Evolutionary conservation across 352 stramenopile genomes (phyloP), one percentile per base, ranked within the genome.

Genomic region (Globisporangium viniferum): DNA sequence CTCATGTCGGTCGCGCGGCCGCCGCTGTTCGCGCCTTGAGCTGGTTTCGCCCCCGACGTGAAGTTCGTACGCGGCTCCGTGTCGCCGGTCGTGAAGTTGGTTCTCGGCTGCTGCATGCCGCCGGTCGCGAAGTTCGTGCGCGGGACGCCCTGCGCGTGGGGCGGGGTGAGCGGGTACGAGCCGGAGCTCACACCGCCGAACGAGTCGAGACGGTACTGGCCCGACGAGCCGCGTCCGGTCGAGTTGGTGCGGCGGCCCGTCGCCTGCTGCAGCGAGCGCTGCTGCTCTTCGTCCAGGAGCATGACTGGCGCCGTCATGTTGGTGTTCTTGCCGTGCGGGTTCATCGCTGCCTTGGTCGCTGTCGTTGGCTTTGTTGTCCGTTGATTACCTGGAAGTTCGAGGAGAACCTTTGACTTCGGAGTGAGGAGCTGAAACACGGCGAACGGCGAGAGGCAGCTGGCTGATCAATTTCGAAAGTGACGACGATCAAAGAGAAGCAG

Each of bases 261-360:
- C 29, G 24, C 24, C 8, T 66, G 75, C 27, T 36, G 53, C 53
- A 91, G 67, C 64, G 67, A 62, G 27, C 73, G 80, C 73, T 87
- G 77, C 76, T 88, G 77, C 31, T 91, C 74, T 22, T 89, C 79
- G 36, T 91, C 79, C 24, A 89, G 72, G 14, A 89, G 61, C 27
- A 88, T 55, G 65, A 91, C 62, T 22, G 66, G 59, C 29, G 24
- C 35, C 31, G 64, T 51, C 62, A 55, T 44, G 35, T 35, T 33
- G 20, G 9, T 41, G 14, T 49, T 49, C 41, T 49, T 49, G 41
- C 41, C 41, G 20, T 5, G 14, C 41, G 41, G 41, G 41, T 49
- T 49, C 41, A 49, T 49, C 15, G 41, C 41, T 15, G n/a, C n/a
- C n/a, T n/a, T 49, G 15, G 15, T 48, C 12, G 12, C 35, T 9